Percentiles rank a stretch among this genome's conserved stretches.
phyloP scores from a whole-genome alignment of 148 eudicot genomes.

The Rhododendron henanense region DNA sequence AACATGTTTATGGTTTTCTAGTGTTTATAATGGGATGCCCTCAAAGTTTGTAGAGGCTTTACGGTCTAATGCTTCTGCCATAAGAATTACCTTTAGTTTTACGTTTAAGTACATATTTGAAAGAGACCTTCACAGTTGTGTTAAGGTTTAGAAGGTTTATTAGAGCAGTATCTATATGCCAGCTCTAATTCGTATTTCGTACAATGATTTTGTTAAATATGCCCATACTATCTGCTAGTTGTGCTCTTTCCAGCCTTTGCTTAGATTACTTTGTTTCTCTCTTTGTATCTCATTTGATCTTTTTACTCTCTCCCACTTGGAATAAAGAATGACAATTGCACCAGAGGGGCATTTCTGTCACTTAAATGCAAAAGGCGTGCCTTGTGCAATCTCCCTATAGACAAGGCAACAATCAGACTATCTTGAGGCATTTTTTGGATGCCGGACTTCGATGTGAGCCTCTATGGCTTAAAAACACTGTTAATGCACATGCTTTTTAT shows the following conservation, averaged over 20 bases:
- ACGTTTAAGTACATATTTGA: neutral
- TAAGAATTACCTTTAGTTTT: neutral
- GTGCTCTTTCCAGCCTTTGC: neutral
- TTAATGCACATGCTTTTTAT: neutral
- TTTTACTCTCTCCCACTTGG: neutral
- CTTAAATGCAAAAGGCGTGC: neutral
- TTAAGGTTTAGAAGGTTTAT: neutral
- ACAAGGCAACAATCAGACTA: neutral
- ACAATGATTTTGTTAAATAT: neutral
- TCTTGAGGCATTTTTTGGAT: neutral
- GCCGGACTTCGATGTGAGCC: neutral
- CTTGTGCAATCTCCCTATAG: neutral
- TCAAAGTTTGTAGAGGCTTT: neutral
- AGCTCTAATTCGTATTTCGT: neutral
- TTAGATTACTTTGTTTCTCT: neutral
- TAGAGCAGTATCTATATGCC: neutral
- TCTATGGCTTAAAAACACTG: neutral
- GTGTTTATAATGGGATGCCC: neutral
- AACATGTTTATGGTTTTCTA: neutral
- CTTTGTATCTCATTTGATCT: neutral
- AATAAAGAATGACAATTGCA: neutral
- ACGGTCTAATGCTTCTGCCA: neutral
- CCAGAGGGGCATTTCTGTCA: neutral
- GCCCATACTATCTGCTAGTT: neutral
- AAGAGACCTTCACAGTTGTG: neutral